These are phyloP conservation scores for Zostera marina DNA, from an alignment of 116 monocot genomes.

Conservation along the genomic window DNA sequence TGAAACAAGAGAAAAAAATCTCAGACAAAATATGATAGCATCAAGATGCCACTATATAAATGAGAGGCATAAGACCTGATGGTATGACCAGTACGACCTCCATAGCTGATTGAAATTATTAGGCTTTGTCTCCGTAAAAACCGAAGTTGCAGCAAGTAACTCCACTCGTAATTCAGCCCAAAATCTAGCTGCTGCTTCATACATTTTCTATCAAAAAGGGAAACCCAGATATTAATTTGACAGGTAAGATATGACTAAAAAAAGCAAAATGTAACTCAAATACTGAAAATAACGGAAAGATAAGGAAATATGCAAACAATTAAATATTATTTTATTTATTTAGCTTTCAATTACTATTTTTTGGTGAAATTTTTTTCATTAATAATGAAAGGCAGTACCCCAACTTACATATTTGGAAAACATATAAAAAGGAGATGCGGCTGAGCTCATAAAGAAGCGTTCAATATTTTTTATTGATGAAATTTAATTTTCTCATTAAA, in stretches of 20 bases:
- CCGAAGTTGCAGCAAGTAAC: conserved; percentile 62
- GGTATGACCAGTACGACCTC: conserved; percentile 94
- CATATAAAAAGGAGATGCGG: no score
- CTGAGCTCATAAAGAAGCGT: no score
- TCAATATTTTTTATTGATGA: no score
- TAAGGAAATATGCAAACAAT: no score
- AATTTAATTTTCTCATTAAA: no score
- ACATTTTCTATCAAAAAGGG: conserved; percentile 42
- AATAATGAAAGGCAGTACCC: no score
- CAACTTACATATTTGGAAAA: no score
- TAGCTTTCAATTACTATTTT: no score
- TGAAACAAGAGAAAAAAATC: conserved; percentile 1
- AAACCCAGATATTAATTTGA: neutral
- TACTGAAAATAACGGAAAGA: no score
- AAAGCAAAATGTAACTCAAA: neutral
- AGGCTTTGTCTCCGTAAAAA: conserved; percentile 57
- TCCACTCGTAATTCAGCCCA: conserved; percentile 95
- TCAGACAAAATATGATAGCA: neutral
- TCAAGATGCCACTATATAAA: neutral
- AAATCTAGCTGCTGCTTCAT: conserved; percentile 79
- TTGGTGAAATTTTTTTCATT: no score
- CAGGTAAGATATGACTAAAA: neutral
- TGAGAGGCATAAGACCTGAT: conserved; percentile 45
- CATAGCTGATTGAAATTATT: conserved; percentile 66
- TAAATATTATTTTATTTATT: no score